Conservation (phyloP, 768 basidiomycete species). For the Tylopilus felleus region DNA sequence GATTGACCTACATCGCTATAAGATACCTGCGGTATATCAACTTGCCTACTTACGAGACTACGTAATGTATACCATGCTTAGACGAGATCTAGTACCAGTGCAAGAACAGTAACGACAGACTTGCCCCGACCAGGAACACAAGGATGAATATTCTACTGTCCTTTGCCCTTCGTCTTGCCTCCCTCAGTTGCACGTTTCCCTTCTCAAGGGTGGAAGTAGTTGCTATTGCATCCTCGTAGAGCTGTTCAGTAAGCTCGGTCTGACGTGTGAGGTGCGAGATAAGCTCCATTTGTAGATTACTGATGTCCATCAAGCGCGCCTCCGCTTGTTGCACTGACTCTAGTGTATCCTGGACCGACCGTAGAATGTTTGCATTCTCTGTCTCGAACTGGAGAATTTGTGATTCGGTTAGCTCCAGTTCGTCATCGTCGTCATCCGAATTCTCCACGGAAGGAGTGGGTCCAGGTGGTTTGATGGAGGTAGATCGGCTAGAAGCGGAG, state of each 20-base stretch:
- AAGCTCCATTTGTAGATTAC: slow-evolving; percentile 88
- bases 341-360: slow-evolving; percentile 79
- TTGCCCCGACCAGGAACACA: slow-evolving; percentile 89
- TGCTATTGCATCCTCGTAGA: slow-evolving; percentile 92
- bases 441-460: slow-evolving; percentile 36
- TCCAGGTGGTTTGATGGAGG: slow-evolving; percentile 25
- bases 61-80: slow-evolving; percentile 5
- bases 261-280: slow-evolving; percentile 84
- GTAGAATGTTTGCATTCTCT: slow-evolving; percentile 86
- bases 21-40: background rate
- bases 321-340: slow-evolving; percentile 92
- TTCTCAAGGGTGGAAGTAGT: slow-evolving; percentile 83
- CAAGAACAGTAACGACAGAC: slow-evolving; percentile 86
- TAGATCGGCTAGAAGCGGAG: slow-evolving; percentile 36
- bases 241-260: slow-evolving; percentile 87
- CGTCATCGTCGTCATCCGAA: slow-evolving; percentile 70
- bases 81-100: slow-evolving; percentile 71
- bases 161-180: slow-evolving; percentile 82
- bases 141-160: slow-evolving; percentile 89
- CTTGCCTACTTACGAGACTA: background rate
- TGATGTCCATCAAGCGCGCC: slow-evolving; percentile 87
- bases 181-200: slow-evolving; percentile 86
- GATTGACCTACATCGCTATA: background rate
- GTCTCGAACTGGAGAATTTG: slow-evolving; percentile 92
- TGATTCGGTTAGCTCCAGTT: slow-evolving; percentile 76